A percentile compares a stretch with the other conserved stretches of the same genome.
phyloP scores from a whole-genome alignment of 75 land plant genomes.

The Selaginella moellendorffii region DNA sequence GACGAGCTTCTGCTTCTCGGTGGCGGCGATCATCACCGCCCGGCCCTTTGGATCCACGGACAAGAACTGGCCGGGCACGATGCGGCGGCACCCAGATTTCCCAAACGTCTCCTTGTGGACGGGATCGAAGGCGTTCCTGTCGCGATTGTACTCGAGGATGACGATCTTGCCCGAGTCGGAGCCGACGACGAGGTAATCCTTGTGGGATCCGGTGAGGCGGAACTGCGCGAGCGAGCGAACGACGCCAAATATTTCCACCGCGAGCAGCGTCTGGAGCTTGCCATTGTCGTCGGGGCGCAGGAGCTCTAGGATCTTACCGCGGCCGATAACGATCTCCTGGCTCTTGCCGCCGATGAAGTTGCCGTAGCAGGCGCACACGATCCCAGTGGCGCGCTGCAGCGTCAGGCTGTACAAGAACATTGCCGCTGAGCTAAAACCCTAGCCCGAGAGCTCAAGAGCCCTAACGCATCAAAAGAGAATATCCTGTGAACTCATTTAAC shows the following conservation, averaged over 20 bases:
- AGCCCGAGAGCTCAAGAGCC: no score
- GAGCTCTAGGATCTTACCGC: slow-evolving; percentile 81
- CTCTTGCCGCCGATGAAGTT: slow-evolving; percentile 81
- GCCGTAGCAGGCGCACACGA: slow-evolving; percentile 74
- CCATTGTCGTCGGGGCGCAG: slow-evolving; percentile 90
- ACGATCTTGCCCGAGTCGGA: slow-evolving; percentile 95
- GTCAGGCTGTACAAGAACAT: slow-evolving; percentile 93
- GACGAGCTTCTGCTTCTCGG: slow-evolving; percentile 98
- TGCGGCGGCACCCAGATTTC: slow-evolving; percentile 92
- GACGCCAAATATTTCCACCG: slow-evolving; percentile 88
- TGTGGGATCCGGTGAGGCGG: slow-evolving; percentile 86
- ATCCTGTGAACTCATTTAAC: no score
- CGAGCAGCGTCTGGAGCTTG: slow-evolving; percentile 76
- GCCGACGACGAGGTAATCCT: slow-evolving; percentile 93
- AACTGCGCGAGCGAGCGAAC: slow-evolving; percentile 82
- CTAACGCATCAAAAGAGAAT: no score
- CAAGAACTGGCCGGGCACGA: slow-evolving; percentile 91
- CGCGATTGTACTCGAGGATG: slow-evolving; percentile 85
- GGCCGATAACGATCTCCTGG: slow-evolving; percentile 86
- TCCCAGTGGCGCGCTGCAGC: slow-evolving; percentile 75
- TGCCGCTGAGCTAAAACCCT: neutral
- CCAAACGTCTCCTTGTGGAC: slow-evolving; percentile 97
- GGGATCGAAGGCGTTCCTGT: slow-evolving; percentile 68
- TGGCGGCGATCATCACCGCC: slow-evolving; percentile 84
- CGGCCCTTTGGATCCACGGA: slow-evolving; percentile 96